Evolutionary conservation across 768 basidiomycete genomes (phyloP).

Genomic region (Boletales sp.): DNA sequence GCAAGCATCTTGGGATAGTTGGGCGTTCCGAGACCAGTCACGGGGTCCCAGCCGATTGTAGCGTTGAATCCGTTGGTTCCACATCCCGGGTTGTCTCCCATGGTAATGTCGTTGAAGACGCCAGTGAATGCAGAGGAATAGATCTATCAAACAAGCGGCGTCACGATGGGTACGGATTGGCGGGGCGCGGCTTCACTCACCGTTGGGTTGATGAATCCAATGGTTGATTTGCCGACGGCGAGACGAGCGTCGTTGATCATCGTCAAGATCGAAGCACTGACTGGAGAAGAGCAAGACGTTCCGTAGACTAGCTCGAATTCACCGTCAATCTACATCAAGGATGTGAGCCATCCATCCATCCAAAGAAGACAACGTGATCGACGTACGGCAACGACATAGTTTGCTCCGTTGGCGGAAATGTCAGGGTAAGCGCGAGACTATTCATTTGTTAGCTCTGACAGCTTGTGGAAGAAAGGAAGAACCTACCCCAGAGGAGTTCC

Average conservation of each 20-base stretch:
- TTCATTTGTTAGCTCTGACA: conserved; percentile 30
- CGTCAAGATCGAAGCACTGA: conserved; percentile 28
- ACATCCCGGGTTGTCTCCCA: conserved; percentile 25
- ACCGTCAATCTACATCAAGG: conserved; percentile 17
- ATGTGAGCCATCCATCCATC: background rate
- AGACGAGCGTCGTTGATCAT: conserved; percentile 36
- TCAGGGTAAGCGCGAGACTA: conserved; percentile 37
- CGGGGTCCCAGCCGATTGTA: conserved; percentile 28
- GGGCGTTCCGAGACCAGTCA: conserved; percentile 35
- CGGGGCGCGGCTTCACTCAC: conserved; percentile 33
- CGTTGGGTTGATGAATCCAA: conserved; percentile 43
- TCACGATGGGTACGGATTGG: background rate
- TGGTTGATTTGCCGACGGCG: conserved; percentile 23
- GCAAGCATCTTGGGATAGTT: conserved; percentile 50
- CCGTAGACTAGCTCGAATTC: conserved; percentile 16
- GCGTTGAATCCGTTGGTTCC: conserved; percentile 26
- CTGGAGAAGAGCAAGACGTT: conserved; percentile 31
- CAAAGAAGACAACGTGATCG: background rate
- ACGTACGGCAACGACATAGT: conserved; percentile 22
- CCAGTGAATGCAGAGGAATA: conserved; percentile 13
- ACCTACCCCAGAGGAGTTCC: conserved; percentile 26
- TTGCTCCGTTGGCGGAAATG: conserved; percentile 35
- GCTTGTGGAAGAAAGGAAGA: conserved; percentile 13
- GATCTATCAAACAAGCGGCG: conserved; percentile 8
- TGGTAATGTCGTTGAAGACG: conserved; percentile 20